These are phyloP conservation scores for Suillus lakei DNA, from an alignment of 768 basidiomycete species.

Conservation along the genomic window DNA sequence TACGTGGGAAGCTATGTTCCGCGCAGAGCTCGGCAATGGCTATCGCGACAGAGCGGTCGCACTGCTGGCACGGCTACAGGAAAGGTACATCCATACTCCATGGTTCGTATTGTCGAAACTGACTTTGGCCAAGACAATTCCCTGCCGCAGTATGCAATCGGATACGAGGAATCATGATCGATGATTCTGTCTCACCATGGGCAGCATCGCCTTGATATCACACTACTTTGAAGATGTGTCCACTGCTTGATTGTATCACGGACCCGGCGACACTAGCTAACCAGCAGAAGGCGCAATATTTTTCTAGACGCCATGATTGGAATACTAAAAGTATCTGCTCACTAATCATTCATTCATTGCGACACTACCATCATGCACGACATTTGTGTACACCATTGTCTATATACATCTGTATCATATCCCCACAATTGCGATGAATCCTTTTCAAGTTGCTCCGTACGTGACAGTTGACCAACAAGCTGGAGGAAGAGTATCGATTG, in stretches of 20 bases:
- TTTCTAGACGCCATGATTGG: constrained; percentile 8
- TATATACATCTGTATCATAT: constrained; percentile 17
- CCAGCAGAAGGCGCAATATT: constrained; percentile 12
- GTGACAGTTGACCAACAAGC: not conserved
- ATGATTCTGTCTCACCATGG: constrained; percentile 61
- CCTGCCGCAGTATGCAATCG: constrained; percentile 80
- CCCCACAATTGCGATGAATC: not conserved
- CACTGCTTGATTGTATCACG: constrained; percentile 13
- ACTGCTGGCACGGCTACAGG: constrained; percentile 72
- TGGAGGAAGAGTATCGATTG: too few species aligned
- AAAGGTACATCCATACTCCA: constrained; percentile 53
- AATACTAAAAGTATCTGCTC: constrained; percentile 11
- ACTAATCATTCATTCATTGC: constrained; percentile 16
- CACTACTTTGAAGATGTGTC: not conserved
- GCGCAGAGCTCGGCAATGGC: constrained; percentile 83
- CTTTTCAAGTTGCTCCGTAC: not conserved
- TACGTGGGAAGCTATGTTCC: constrained; percentile 95
- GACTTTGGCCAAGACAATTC: constrained; percentile 55
- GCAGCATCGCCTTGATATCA: constrained; percentile 23
- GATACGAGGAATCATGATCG: constrained; percentile 81
- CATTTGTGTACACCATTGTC: constrained; percentile 14
- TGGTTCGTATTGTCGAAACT: constrained; percentile 11
- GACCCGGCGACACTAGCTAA: not conserved
- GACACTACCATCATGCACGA: constrained; percentile 13
- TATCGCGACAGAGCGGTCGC: constrained; percentile 70